Base-by-base conservation (phyloP, 768 basidiomycete species). In the Naganishia antarctica region DNA sequence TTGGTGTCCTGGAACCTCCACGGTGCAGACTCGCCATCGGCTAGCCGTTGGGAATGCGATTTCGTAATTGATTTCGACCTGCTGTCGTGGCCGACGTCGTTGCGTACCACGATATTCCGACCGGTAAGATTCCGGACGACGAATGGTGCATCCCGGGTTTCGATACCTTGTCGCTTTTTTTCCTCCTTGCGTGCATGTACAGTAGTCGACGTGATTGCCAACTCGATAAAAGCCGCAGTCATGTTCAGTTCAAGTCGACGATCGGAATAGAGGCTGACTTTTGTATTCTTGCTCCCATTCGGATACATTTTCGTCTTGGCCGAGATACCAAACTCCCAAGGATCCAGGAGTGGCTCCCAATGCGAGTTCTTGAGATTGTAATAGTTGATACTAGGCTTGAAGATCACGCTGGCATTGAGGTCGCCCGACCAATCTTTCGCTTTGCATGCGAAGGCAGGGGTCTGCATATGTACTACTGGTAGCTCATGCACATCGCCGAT, bases 1-100 rank as follows among this genome's bases (percentile, higher is more conserved):
- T 87, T 87, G 88, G 91, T 91, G 72, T 98, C 93, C 73, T 97
- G 92, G 71, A 98, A 97, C 61, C 96, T 83, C 96, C 96, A 98
- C 63, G 97, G 93, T 4, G 90, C 80, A 8, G 82, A 85, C 71
- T 89, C 83, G 40, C 88, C 87, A 68, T 91, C 83, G 21, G 84
- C 79, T 40, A 99, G 79, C 70, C 85, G 84, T 45, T 85, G 81
- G 63, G 84, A 83, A 48, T 82, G 82, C 31, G 26, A 31, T 25
- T 47, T 32, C 11, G 49, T 47, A n/a, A 31, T 32, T 15, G 79
- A 74, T 60, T 78, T 79, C 12, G n/a, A 11, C 26, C 75, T 82
- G 37, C 83, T 83, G 50, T 89, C 88, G 21, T 82, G 75, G 13
- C 53, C 37, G 11, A 57, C 32, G 68, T 94, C 91, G 2, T 91